A percentile compares a stretch with the other conserved stretches of the same genome.
Evolutionary conservation across 129 eudicot genomes (phyloP).

Genomic region (Helianthus annuus): DNA sequence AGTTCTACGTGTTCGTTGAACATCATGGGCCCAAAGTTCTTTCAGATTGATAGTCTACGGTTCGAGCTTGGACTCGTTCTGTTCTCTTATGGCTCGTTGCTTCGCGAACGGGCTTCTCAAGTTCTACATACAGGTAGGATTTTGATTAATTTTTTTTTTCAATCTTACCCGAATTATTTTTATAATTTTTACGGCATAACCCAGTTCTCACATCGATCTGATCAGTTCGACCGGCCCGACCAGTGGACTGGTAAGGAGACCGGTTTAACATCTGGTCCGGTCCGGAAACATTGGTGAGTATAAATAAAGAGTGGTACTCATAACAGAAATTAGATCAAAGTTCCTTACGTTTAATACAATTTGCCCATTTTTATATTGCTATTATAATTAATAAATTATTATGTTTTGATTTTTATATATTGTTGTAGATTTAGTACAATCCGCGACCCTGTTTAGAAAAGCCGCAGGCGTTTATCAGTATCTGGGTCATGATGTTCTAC

Average conservation of each 20-base stretch:
- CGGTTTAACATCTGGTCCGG: too few species aligned
- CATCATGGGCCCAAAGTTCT: constrained; percentile 50
- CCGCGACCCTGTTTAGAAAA: constrained; percentile 59
- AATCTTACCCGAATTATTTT: too few species aligned
- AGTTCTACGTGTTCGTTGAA: constrained; percentile 49
- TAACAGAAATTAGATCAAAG: not conserved
- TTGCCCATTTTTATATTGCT: not conserved
- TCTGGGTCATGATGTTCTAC: constrained; percentile 56
- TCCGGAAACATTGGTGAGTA: not conserved
- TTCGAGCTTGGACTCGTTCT: constrained; percentile 69
- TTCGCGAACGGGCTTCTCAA: constrained; percentile 67
- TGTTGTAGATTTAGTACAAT: constrained; percentile 60
- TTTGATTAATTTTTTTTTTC: too few species aligned
- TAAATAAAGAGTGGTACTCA: not conserved
- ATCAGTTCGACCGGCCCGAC: too few species aligned
- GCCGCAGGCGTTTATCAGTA: constrained; percentile 72
- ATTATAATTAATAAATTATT: constrained; percentile 4
- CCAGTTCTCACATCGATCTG: too few species aligned
- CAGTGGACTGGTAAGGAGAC: too few species aligned
- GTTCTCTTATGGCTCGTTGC: constrained; percentile 68
- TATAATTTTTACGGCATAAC: too few species aligned
- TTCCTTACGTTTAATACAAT: not conserved
- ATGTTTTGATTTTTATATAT: not conserved
- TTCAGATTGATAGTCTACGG: constrained; percentile 52
- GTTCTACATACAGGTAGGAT: constrained; percentile 48